Base-by-base conservation (phyloP, 1,284 basidiomycete genomes). In the Cutaneotrichosporon mucoides region DNA sequence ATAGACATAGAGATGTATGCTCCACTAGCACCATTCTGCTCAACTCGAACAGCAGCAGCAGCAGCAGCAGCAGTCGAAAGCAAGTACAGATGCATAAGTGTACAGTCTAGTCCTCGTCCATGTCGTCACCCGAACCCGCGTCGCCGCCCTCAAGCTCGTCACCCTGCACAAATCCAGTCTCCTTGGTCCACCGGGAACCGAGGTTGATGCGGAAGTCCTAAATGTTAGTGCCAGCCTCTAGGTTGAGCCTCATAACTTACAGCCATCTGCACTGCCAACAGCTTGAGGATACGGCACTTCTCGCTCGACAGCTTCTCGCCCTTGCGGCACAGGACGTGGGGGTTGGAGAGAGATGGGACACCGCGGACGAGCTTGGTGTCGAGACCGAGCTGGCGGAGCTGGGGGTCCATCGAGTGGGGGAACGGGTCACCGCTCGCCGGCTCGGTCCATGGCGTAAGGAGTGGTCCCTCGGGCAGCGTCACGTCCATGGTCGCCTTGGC, bases 381-480 rank as follows among this genome's bases (percentile, higher is more conserved):
- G 55, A 99, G 81, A 10, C 96, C 96, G 36, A 98, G 84, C 74
- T 89, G 88, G 58, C 95, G 86, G 56, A 99, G 82, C 73, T 98
- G 94, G 16, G 95, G 92, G 70, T 99, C 95, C 80, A 98, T 90
- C 68, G 91, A 92, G 78, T 97, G 93, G 34, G 95, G 92, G 76
- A 98, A 93, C 1, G 92, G 88, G 60, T 83, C 82, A 42, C 78
- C 80, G 68, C 90, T 86, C 36, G 88, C 85, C 2, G 87, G 86
- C 66, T 87, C 85, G 12, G 72, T 86, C 66, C 75, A 77, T 42
- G 73, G 75, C 11, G 81, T 79, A 47, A 81, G 71, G 42, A 83
- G 73, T 4, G 82, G 81, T 24, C 82, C 84, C 55, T 81, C 85
- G 41, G 92, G 89, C 16, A 99, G 81, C 33, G 83, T 81, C 57